phyloP scores from a whole-genome alignment of 2,329 filamentous ascomycete genomes.

The Ascochyta clinopodiicola region DNA sequence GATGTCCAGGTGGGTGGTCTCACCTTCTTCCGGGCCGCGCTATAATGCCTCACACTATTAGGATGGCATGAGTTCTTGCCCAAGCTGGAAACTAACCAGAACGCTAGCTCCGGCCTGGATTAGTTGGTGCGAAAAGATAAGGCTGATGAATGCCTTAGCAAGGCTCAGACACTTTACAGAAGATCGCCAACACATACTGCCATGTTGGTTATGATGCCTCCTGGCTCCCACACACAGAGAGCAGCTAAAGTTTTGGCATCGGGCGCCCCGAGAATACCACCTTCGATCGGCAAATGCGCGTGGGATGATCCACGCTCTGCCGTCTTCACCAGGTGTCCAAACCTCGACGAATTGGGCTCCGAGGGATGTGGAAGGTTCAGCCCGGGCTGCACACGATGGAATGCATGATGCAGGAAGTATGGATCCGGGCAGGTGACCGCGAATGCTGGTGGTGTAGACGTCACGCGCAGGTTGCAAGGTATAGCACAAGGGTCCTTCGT shows the following conservation, averaged over 20 bases:
- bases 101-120: background rate
- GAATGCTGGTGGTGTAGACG: background rate
- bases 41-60: conserved; percentile 2
- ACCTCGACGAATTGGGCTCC: conserved; percentile 6
- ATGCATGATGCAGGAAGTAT: conserved; percentile 11
- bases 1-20: background rate
- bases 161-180: background rate
- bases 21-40: conserved; percentile 4
- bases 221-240: background rate
- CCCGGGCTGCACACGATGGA: background rate
- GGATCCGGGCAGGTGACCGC: conserved; percentile 7
- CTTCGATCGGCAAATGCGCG: background rate
- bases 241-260: conserved; percentile 1
- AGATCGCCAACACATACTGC: conserved; percentile 6
- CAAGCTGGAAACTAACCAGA: background rate
- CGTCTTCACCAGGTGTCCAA: background rate
- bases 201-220: background rate
- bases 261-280: conserved; percentile 6
- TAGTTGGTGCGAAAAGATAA: background rate
- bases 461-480: conserved; percentile 6
- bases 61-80: background rate
- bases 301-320: conserved; percentile 1
- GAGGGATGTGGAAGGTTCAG: conserved; percentile 4
- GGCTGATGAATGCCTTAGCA: conserved; percentile 1
- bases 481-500: background rate